Evolutionary conservation across 805 yeast genomes (phyloP).

Genomic region (Yarrowia keelungensis): DNA sequence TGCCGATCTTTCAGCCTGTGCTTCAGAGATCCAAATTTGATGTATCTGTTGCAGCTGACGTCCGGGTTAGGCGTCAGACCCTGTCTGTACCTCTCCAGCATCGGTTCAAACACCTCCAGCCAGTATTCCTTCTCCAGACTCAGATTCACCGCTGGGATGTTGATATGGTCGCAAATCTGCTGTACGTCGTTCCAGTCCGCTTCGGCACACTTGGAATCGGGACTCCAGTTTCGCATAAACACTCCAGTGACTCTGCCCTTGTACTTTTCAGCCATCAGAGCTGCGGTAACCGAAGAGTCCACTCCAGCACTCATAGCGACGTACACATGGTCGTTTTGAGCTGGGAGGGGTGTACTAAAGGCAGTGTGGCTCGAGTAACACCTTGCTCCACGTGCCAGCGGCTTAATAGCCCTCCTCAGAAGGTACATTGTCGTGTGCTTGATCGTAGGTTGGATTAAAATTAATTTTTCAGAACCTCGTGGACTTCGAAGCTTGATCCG

Average conservation of each 20-base stretch:
- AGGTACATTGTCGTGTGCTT: conserved; percentile 22
- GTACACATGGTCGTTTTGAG: conserved; percentile 55
- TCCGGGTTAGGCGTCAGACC: conserved; percentile 97
- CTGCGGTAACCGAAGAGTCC: conserved; percentile 90
- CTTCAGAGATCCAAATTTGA: conserved; percentile 84
- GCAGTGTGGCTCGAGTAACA: not conserved
- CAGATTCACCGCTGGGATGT: conserved; percentile 75
- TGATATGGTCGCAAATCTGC: conserved; percentile 63
- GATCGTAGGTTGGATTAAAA: conserved; percentile 2
- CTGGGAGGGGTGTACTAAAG: not conserved
- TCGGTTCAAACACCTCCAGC: conserved; percentile 90
- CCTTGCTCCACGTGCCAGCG: not conserved
- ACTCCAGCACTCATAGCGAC: conserved; percentile 98
- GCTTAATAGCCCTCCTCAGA: conserved; percentile 3
- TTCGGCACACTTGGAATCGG: conserved; percentile 71
- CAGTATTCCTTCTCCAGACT: conserved; percentile 92
- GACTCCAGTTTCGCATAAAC: conserved; percentile 91
- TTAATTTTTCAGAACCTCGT: conserved; percentile 28
- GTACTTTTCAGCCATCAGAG: conserved; percentile 58
- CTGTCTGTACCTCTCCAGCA: conserved; percentile 70
- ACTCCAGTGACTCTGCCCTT: conserved; percentile 73
- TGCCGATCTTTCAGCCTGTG: conserved; percentile 56
- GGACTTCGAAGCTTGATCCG: conserved; percentile 11
- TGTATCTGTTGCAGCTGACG: conserved; percentile 80
- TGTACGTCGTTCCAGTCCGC: conserved; percentile 88